Conservation (phyloP, 345 rosid species). For the Populus euphratica region DNA sequence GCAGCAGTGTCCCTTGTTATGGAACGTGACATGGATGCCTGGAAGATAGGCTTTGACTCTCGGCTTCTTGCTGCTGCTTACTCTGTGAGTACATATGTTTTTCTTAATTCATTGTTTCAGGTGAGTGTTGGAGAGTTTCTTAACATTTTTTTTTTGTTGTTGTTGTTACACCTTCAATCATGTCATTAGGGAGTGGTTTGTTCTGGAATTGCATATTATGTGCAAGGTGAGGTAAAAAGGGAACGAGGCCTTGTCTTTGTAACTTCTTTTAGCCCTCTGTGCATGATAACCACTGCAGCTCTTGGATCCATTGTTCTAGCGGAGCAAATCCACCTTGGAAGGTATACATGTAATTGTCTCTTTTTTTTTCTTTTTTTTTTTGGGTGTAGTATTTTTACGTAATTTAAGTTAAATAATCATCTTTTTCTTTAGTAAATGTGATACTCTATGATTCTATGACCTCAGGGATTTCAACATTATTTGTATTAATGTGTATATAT, state of each 20-base stretch:
- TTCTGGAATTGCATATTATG: constrained; percentile 80
- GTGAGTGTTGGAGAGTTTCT: too few species aligned
- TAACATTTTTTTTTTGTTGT: not conserved
- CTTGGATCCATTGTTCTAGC: constrained; percentile 61
- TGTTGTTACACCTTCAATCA: not conserved
- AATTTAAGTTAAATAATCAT: not conserved
- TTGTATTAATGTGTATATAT: not conserved
- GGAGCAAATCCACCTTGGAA: constrained; percentile 72
- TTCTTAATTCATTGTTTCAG: not conserved
- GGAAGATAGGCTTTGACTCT: constrained; percentile 78
- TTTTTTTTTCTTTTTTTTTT: not conserved
- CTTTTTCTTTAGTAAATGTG: not conserved
- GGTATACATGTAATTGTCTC: constrained; percentile 33
- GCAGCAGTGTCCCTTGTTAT: constrained; percentile 44
- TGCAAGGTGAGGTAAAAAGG: constrained; percentile 65
- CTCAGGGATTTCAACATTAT: not conserved
- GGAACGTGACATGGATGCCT: constrained; percentile 66
- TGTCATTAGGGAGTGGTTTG: constrained; percentile 73
- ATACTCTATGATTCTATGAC: too few species aligned
- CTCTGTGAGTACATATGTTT: constrained; percentile 42
- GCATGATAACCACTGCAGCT: constrained; percentile 79
- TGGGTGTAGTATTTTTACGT: too few species aligned
- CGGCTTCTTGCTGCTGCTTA: constrained; percentile 73
- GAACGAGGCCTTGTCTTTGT: constrained; percentile 80
- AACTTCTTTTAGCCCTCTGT: constrained; percentile 76